These are phyloP conservation scores for Solanum pimpinellifolium DNA, from an alignment of 257 asterid species.

Conservation along the genomic window DNA sequence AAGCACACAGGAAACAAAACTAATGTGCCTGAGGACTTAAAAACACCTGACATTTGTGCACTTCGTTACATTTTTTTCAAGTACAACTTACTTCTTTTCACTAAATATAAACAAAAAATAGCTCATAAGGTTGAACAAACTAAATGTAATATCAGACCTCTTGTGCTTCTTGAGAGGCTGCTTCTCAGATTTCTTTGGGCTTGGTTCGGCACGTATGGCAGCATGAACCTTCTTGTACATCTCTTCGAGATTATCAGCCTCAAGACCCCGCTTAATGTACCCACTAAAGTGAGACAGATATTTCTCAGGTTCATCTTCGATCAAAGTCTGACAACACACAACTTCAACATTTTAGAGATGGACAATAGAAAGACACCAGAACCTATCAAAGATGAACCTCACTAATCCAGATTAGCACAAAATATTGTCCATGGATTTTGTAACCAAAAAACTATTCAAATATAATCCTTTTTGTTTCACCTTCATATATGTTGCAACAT, in stretches of 20 bases:
- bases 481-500: constrained; percentile 52
- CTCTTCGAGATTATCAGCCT: constrained; percentile 44
- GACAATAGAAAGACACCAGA: neutral
- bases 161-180: constrained; percentile 50
- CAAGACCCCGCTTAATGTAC: constrained; percentile 42
- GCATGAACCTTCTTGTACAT: constrained; percentile 67
- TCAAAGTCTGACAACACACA: constrained; percentile 26
- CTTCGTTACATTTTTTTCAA: neutral
- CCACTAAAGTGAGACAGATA: constrained; percentile 53
- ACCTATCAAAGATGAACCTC: neutral
- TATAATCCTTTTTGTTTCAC: constrained; percentile 12
- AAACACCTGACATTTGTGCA: neutral
- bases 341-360: neutral
- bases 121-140: neutral
- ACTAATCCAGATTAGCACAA: neutral
- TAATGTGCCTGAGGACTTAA: neutral
- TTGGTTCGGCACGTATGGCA: constrained; percentile 62
- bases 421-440: neutral
- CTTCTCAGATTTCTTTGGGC: constrained; percentile 44
- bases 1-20: neutral
- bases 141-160: constrained; percentile 26
- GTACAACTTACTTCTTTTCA: neutral
- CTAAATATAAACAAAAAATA: neutral
- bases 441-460: neutral
- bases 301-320: constrained; percentile 71